Percentiles rank a stretch among this genome's conserved stretches.
These are phyloP conservation scores for Venturia carpophila DNA, from an alignment of 2,329 filamentous ascomycete species.

Conservation along the genomic window DNA sequence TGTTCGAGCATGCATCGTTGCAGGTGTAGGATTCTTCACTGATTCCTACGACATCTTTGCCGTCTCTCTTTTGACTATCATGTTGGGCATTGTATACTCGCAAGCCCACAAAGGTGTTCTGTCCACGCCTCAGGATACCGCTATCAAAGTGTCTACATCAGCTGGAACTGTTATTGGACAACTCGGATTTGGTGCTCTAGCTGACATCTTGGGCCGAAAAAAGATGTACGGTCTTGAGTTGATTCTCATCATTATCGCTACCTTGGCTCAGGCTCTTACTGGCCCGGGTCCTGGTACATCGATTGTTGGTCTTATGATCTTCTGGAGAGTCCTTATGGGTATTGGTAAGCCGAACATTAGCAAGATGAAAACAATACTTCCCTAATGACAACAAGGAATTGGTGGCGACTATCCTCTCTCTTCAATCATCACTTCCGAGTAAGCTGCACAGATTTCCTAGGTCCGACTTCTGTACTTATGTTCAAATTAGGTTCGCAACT, in stretches of 20 bases:
- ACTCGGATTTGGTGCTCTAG: slow-evolving; percentile 61
- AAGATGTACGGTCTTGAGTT: slow-evolving; percentile 27
- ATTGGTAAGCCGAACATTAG: slow-evolving; percentile 19
- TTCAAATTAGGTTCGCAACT: slow-evolving; percentile 48
- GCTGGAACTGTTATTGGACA: slow-evolving; percentile 79
- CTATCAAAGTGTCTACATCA: slow-evolving; percentile 78
- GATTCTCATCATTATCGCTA: slow-evolving; percentile 34
- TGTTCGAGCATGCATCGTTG: slow-evolving; percentile 66
- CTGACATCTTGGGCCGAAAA: slow-evolving; percentile 24
- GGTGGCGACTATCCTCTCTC: slow-evolving; percentile 78
- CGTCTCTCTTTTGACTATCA: slow-evolving; percentile 62
- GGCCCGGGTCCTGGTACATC: slow-evolving; percentile 29
- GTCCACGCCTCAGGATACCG: slow-evolving; percentile 61
- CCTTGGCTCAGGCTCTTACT: slow-evolving; percentile 32
- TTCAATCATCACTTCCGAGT: slow-evolving; percentile 74
- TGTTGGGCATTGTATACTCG: slow-evolving; percentile 74
- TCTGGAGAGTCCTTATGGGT: slow-evolving; percentile 34
- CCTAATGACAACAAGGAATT: slow-evolving; percentile 43
- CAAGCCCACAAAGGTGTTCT: slow-evolving; percentile 46
- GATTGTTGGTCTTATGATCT: slow-evolving; percentile 33
- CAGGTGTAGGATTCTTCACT: slow-evolving; percentile 82
- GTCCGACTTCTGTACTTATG: slow-evolving; percentile 29
- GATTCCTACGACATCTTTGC: slow-evolving; percentile 67
- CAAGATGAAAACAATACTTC: slow-evolving; percentile 27
- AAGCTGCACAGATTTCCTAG: background rate